Conservation (phyloP, 2,329 filamentous ascomycete species). For the Cercospora nicotianae region DNA sequence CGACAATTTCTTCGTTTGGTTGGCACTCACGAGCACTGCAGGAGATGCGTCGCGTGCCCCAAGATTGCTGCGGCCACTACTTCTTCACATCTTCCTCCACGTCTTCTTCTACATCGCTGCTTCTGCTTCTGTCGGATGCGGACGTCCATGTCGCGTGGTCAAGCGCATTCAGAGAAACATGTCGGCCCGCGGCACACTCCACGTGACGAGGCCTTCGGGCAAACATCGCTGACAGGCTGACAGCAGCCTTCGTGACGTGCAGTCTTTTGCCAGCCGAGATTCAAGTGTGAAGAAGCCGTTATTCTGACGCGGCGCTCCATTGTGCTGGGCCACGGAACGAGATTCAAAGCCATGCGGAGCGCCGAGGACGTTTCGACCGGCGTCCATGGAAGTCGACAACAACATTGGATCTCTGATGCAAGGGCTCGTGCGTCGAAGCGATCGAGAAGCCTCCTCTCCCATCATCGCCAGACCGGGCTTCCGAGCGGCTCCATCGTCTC, state of each 20-base stretch:
- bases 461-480: neutral
- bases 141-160: neutral
- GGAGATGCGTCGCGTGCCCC: neutral
- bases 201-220: neutral
- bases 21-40: too few species aligned
- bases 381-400: neutral
- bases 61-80: too few species aligned
- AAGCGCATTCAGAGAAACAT: too few species aligned
- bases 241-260: neutral
- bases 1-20: too few species aligned
- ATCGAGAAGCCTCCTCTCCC: neutral
- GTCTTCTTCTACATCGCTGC: neutral
- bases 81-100: neutral
- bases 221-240: neutral
- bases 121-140: neutral
- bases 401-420: neutral
- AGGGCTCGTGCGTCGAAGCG: neutral
- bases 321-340: neutral
- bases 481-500: neutral
- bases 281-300: neutral
- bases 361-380: neutral
- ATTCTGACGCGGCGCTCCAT: neutral
- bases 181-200: neutral
- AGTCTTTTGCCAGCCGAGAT: neutral
- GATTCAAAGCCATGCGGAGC: neutral